Evolutionary conservation across 2,329 filamentous ascomycete genomes (phyloP), one percentile per base, ranked within the genome.

Genomic region (Davidsoniella eucalypti): DNA sequence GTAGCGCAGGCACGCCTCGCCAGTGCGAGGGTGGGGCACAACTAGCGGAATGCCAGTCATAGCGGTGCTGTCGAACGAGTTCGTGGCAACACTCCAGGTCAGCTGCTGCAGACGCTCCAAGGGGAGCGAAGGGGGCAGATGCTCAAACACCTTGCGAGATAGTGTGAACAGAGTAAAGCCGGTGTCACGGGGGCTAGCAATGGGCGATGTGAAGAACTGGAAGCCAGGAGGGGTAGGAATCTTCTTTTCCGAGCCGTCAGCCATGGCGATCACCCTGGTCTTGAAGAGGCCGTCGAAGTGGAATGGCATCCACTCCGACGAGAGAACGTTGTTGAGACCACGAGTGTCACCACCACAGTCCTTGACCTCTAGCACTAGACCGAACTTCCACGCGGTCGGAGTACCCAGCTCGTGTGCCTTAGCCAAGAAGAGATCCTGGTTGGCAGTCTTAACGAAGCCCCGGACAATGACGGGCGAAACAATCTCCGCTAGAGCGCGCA

Each of bases 241-340:
- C 0, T 63, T 55, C n/a, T 61, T 60, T n/a, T 65, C 65, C 5
- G 65, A 63, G 0, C 67, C 69, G 1, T 65, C 58, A 1, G 63
- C 61, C 2, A 67, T 60, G 0, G 51, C 58, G 17, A 64, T 57
- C 47, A 69, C 69, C 8, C 65, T 63, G 0, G 71, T 69, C 56
- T 75, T 76, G 63, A 76, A 77, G 25, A 76, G 60, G 0, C 73
- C 74, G 46, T 77, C 73, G 37, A 68, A 77, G 55, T 77, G 73
- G 58, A 74, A 73, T 0, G 74, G 73, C 72, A 76, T 75, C 54
- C 69, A 68, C 52, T 75, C 72, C 1, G 67, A 64, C 0, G 69
- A 73, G 2, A 73, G 63, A 2, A 76, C 70, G 39, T 75, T 75
- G 54, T 75, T 76, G 17, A 50, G 48, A 14, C 48, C 48, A 9